These are phyloP conservation scores for Achlya hypogyna DNA, from an alignment of 352 stramenopile species.

Conservation along the genomic window DNA sequence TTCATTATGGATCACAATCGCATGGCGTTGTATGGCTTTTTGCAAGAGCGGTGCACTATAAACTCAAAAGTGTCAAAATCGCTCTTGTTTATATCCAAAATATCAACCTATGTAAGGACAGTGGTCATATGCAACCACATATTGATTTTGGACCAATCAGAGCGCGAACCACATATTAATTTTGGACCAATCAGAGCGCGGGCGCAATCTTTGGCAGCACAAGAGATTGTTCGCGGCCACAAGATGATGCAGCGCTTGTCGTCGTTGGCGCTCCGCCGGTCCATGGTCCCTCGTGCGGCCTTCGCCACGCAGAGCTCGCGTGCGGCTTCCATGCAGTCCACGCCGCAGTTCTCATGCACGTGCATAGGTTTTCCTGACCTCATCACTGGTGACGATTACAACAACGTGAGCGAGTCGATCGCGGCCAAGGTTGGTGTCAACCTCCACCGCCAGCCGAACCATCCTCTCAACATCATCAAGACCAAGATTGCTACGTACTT, in stretches of 20 bases:
- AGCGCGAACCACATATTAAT: neutral
- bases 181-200: neutral
- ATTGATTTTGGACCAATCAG: neutral
- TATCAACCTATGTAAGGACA: neutral
- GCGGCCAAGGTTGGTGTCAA: conserved; percentile 83
- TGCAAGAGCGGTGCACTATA: too few species aligned
- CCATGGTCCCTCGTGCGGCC: neutral
- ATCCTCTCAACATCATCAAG: conserved; percentile 91
- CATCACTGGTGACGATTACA: conserved; percentile 56
- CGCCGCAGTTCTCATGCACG: neutral
- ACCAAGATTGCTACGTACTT: conserved; percentile 89
- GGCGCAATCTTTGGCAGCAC: neutral
- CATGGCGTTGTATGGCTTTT: too few species aligned
- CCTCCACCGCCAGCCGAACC: conserved; percentile 72
- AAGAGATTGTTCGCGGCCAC: neutral
- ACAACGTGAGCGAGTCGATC: conserved; percentile 83
- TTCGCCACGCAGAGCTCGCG: conserved; percentile 12
- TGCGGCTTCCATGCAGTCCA: neutral
- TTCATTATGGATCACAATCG: too few species aligned
- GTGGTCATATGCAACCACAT: neutral
- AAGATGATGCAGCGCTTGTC: neutral
- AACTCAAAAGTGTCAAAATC: too few species aligned
- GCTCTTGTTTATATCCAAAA: too few species aligned
- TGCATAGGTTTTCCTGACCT: conserved; percentile 19
- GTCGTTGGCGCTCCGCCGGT: neutral